phyloP scores from a whole-genome alignment of 2,329 filamentous ascomycete genomes.

The Myriangium duriaei region DNA sequence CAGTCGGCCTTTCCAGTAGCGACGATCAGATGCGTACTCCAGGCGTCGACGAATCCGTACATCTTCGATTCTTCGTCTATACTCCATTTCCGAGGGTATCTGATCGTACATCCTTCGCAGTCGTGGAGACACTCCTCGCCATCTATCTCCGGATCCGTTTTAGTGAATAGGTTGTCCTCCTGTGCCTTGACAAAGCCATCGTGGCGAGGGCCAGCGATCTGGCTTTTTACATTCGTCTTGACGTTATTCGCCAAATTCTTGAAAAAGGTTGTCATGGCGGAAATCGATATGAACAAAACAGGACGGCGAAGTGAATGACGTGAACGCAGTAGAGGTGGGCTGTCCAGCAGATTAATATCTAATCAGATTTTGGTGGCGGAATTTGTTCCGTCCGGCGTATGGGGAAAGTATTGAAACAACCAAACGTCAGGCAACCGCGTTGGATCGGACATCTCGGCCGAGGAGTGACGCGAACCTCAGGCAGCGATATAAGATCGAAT shows the following conservation, averaged over 20 bases:
- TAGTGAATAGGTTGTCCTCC: constrained; percentile 52
- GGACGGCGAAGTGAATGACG: neutral
- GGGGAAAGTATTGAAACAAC: neutral
- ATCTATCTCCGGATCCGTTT: constrained; percentile 62
- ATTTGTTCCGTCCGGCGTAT: neutral
- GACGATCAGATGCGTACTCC: constrained; percentile 80
- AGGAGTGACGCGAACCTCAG: neutral
- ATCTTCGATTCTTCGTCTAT: constrained; percentile 67
- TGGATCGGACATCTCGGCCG: neutral
- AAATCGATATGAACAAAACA: neutral
- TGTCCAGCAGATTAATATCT: neutral
- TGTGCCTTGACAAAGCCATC: constrained; percentile 37
- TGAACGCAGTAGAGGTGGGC: neutral
- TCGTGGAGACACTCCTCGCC: constrained; percentile 83
- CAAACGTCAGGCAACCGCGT: neutral
- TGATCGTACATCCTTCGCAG: constrained; percentile 67
- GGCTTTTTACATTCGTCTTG: constrained; percentile 14
- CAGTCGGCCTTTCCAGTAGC: constrained; percentile 95
- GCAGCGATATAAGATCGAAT: neutral
- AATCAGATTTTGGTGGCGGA: neutral
- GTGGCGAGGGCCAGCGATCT: constrained; percentile 4
- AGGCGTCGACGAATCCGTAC: constrained; percentile 76
- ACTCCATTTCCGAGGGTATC: constrained; percentile 60
- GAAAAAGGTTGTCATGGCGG: constrained; percentile 16
- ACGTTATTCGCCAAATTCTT: constrained; percentile 16